A percentile compares a stretch with the other conserved stretches of the same genome.
Evolutionary conservation across 768 basidiomycete genomes (phyloP).

Genomic region (Suillus placidus): DNA sequence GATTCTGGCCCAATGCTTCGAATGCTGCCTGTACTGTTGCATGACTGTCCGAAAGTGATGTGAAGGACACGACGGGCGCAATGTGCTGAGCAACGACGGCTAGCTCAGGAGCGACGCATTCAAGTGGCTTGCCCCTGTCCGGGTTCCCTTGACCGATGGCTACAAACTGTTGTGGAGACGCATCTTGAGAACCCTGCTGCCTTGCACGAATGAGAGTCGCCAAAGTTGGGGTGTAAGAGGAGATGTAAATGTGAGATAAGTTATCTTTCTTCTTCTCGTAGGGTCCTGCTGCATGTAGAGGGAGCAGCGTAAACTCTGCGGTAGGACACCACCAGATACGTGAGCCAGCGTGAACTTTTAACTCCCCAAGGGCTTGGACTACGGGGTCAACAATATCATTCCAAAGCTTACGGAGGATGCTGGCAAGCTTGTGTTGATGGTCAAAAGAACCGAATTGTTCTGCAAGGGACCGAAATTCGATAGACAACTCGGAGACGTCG

Average conservation of each 20-base stretch:
- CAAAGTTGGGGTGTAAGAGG: constrained; percentile 1
- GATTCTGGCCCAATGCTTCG: constrained; percentile 2
- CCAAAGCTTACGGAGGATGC: constrained; percentile 7
- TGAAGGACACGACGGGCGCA: constrained; percentile 8
- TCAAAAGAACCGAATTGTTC: not conserved
- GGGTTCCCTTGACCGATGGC: not conserved
- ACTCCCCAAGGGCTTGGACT: constrained; percentile 6
- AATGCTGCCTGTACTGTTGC: not conserved
- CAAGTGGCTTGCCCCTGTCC: not conserved
- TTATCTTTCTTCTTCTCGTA: constrained; percentile 17
- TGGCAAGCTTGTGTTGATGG: not conserved
- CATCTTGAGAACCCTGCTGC: constrained; percentile 16
- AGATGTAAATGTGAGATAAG: constrained; percentile 1
- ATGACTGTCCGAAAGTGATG: not conserved
- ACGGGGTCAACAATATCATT: not conserved
- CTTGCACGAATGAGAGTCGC: constrained; percentile 4
- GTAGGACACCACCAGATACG: constrained; percentile 11
- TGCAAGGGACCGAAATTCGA: not conserved
- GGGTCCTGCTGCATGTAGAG: constrained; percentile 37
- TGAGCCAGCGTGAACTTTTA: not conserved
- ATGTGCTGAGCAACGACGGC: not conserved
- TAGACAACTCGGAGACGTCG: not conserved
- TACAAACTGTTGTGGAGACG: not conserved
- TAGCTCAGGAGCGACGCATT: not conserved
- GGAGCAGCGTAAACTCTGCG: constrained; percentile 28